Evolutionary conservation across 805 yeast species (phyloP), one percentile per base, ranked within the genome.

Genomic region (Kluyveromyces wickerhamii): DNA sequence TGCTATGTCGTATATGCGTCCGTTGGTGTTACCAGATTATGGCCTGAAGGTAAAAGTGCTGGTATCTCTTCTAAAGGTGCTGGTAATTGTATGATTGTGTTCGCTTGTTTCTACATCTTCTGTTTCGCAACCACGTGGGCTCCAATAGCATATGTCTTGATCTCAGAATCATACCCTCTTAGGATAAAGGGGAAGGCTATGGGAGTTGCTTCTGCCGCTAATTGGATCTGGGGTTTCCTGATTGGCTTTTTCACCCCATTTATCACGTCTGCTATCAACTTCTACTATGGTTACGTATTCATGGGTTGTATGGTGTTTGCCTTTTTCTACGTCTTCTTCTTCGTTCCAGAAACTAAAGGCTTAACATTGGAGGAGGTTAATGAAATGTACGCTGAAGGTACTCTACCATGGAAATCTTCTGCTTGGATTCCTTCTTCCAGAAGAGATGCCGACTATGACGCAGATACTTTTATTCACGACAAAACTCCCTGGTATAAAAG

Each of bases 291-390:
- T 34, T 79, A 73, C 54, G 77, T 62, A 21, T 68, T 68, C 50
- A 60, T 74, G 49, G 83, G 82, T 2, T 76, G 82, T 55, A 62
- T 76, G 63, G 59, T 75, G 14, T 72, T 65, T 43, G 61, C 72
- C 17, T 49, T 78, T 54, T 65, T 79, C 60, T 85, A 79, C 57
- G 82, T 82, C 35, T 75, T 70, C 67, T 76, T 83, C 67, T 69
- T 70, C 47, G 75, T 85, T 40, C 76, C 77, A 49, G 89, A 82
- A 62, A 85, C 94, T 36, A 77, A 74, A 64, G 94, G 94, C 39
- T 70, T 83, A 50, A 71, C 83, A 29, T 70, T 85, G 56, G 94
- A 84, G 63, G 87, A 84, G 61, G 84, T 84, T 43, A 87, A 83
- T 56, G 77, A 72, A 51, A 63, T 78, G 67, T 69, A 65, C 49